These are phyloP conservation scores for Coniochaeta sp. DNA, from an alignment of 2,329 filamentous ascomycete genomes.

Conservation along the genomic window DNA sequence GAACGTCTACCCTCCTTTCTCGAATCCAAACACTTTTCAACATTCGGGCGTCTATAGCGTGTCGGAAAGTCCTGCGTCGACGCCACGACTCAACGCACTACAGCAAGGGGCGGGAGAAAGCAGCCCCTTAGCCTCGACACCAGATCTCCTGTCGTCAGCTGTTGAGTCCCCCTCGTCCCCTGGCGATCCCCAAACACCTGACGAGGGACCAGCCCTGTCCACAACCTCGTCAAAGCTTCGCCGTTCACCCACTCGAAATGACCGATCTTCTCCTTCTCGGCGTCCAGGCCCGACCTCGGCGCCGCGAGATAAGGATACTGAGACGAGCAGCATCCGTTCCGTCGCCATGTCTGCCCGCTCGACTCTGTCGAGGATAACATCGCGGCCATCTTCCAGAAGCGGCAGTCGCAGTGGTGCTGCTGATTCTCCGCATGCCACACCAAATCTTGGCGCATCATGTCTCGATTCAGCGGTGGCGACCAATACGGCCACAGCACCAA, in stretches of 20 bases:
- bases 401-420: slow-evolving; percentile 17
- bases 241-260: neutral
- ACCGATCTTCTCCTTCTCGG: neutral
- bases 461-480: slow-evolving; percentile 1
- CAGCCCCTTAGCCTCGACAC: slow-evolving; percentile 37
- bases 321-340: slow-evolving; percentile 46
- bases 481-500: slow-evolving; percentile 10
- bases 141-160: slow-evolving; percentile 33
- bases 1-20: slow-evolving; percentile 68
- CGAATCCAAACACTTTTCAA: slow-evolving; percentile 74
- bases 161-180: slow-evolving; percentile 7
- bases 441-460: neutral
- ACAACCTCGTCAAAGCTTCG: neutral
- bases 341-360: slow-evolving; percentile 50
- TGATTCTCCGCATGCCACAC: slow-evolving; percentile 9
- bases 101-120: slow-evolving; percentile 22
- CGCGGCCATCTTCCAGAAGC: slow-evolving; percentile 24
- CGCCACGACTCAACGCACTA: slow-evolving; percentile 32
- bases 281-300: slow-evolving; percentile 11
- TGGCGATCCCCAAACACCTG: neutral
- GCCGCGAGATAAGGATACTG: slow-evolving; percentile 26
- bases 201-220: neutral
- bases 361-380: slow-evolving; percentile 39
- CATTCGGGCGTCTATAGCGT: slow-evolving; percentile 66
- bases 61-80: slow-evolving; percentile 44